Percentiles rank a stretch among this genome's conserved stretches.
Evolutionary conservation across 768 basidiomycete genomes (phyloP).

Genomic region (Lactarius indigo): DNA sequence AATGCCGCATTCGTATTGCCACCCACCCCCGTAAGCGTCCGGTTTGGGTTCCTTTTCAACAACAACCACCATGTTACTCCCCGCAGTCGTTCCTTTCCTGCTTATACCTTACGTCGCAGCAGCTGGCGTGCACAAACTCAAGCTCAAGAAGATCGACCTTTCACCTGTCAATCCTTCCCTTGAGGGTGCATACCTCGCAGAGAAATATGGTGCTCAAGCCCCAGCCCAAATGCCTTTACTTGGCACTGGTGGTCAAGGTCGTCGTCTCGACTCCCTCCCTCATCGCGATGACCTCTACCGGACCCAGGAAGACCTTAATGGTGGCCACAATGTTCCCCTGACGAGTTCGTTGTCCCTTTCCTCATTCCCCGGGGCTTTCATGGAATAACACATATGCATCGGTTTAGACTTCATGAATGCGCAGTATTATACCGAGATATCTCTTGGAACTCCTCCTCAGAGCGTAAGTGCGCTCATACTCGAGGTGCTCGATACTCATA

Average conservation of each 20-base stretch:
- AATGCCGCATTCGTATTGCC: neutral
- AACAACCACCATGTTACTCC: slow-evolving; percentile 43
- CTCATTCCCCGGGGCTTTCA: neutral
- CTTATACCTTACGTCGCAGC: slow-evolving; percentile 47
- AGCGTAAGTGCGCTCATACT: slow-evolving; percentile 41
- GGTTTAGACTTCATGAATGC: slow-evolving; percentile 92
- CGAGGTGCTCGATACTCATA: slow-evolving; percentile 4
- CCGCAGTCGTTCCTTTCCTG: slow-evolving; percentile 39
- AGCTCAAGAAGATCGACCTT: slow-evolving; percentile 79
- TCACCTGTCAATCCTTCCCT: slow-evolving; percentile 58
- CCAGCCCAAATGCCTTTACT: slow-evolving; percentile 55
- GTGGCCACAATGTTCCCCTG: slow-evolving; percentile 85
- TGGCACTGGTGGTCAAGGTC: slow-evolving; percentile 71
- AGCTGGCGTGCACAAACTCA: slow-evolving; percentile 74
- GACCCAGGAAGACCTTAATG: slow-evolving; percentile 73
- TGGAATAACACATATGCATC: slow-evolving; percentile 18
- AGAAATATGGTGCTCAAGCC: slow-evolving; percentile 80
- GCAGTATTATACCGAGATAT: slow-evolving; percentile 91
- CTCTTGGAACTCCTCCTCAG: slow-evolving; percentile 82
- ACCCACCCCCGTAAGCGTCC: neutral
- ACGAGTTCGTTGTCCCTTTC: slow-evolving; percentile 57
- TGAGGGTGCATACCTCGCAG: slow-evolving; percentile 81
- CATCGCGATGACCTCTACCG: slow-evolving; percentile 59
- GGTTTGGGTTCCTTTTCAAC: slow-evolving; percentile 17
- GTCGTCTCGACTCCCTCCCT: slow-evolving; percentile 48